Evolutionary conservation across 192 early-diverging fungal species (phyloP), one percentile per base, ranked within the genome.

Genomic region (Podila horticola): DNA sequence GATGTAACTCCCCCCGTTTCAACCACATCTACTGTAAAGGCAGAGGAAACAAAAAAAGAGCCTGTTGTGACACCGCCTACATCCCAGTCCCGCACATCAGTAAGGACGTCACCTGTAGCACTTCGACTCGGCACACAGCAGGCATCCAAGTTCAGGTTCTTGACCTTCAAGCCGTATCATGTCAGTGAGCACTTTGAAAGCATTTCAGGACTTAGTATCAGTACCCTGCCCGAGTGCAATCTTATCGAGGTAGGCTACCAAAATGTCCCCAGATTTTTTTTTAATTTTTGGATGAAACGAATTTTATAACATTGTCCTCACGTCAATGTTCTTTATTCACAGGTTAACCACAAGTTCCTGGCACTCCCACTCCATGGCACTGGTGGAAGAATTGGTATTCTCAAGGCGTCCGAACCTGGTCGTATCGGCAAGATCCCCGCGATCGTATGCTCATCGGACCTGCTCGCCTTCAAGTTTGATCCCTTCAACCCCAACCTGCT

Each of bases 381-480:
- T 33, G 96, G 96, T 26, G 96, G 96, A 22, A 87, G 94, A 66
- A 66, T 98, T 58, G 93, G 86, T 3, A 85, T 97, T 28, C 83
- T 93, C 66, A 84, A 88, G n/a, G 75, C 85, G 3, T 76, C 87
- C 58, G 87, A 87, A n/a, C 88, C 91, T 10, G 95, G 94, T 10
- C 88, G 96, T 26, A 64, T 94, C 10, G 90, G 91, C 8, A 83
- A 87, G 63, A 74, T 94, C 11, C 90, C 92, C 1, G 81, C 82
- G 41, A 64, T 95, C 3, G 67, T 92, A 0, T 88, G 87, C 67
- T 87, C 90, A 22, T 84, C 91, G 1, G 89, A 90, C 52, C 82
- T 97, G 8, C 69, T 82, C 24, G 88, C 91, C 52, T 94, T 95
- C 64, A 85, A 90, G 61, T 91, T 92, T 50, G 88, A 94, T 68